Percentiles rank a stretch among this genome's conserved stretches.
These are phyloP conservation scores for Carex littledalei DNA, from an alignment of 176 grass and related monocot species.

Conservation along the genomic window DNA sequence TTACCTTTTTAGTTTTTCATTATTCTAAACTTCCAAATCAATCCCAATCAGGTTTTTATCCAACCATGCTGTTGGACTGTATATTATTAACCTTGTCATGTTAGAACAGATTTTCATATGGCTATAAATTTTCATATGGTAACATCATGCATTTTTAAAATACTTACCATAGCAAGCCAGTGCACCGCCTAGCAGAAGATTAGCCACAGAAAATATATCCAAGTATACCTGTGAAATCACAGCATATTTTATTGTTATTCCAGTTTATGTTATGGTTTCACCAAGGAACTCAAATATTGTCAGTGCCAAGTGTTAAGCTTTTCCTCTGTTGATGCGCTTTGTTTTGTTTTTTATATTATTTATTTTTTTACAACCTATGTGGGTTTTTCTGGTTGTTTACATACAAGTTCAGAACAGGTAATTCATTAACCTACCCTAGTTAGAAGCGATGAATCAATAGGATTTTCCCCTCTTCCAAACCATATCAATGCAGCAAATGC, in stretches of 20 bases:
- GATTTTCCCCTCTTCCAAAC: slow-evolving; percentile 76
- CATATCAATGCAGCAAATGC: slow-evolving; percentile 87
- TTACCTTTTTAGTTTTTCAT: neutral
- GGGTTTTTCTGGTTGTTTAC: neutral
- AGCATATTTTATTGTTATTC: neutral
- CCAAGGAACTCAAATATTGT: neutral
- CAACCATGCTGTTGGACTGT: neutral
- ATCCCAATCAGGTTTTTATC: neutral
- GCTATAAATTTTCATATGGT: neutral
- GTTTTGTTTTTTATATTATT: neutral
- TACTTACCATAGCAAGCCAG: slow-evolving; percentile 87
- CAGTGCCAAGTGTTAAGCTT: neutral
- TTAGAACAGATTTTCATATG: neutral
- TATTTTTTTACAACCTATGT: neutral
- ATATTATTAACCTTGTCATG: neutral
- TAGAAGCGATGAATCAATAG: slow-evolving; percentile 69
- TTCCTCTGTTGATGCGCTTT: neutral
- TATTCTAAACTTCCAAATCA: neutral
- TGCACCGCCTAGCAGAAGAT: slow-evolving; percentile 68
- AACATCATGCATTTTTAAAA: slow-evolving; percentile 1
- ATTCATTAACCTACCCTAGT: slow-evolving; percentile 50
- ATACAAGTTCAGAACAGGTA: slow-evolving; percentile 8
- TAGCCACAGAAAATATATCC: slow-evolving; percentile 81
- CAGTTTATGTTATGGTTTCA: neutral
- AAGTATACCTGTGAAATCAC: slow-evolving; percentile 85